A percentile compares a stretch with the other conserved stretches of the same genome.
Conservation (phyloP, 129 eudicot species). For the Gnaphalium uliginosum region DNA sequence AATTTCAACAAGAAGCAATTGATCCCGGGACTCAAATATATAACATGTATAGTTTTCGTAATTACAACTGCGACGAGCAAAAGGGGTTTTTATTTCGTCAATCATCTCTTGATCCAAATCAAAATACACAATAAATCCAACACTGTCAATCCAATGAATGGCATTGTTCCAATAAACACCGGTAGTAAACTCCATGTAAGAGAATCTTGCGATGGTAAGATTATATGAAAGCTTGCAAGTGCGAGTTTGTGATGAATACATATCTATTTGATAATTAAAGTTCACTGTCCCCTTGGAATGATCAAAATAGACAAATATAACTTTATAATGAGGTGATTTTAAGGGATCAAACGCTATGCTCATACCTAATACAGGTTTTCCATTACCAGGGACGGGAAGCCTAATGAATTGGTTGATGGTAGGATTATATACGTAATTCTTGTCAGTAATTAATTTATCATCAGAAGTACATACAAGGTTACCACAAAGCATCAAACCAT, state of each 20-base stretch:
- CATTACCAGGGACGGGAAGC: not conserved
- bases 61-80: not conserved
- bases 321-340: constrained; percentile 5
- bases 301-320: not conserved
- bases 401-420: not conserved
- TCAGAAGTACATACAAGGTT: too few relatives aligned
- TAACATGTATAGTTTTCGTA: not conserved
- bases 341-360: not conserved
- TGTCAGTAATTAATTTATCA: too few relatives aligned
- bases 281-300: not conserved
- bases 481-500: not conserved
- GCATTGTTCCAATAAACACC: constrained; percentile 15
- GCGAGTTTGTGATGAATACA: constrained; percentile 6
- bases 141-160: not conserved
- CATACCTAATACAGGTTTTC: not conserved
- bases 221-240: not conserved
- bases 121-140: not conserved
- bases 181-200: not conserved
- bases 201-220: not conserved
- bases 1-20: not conserved
- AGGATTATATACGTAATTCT: not conserved
- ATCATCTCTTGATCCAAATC: not conserved
- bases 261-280: not conserved
- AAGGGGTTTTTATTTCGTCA: not conserved
- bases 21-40: not conserved